Conservation (phyloP, 306 rosid species). For the Trifolium dubium region DNA sequence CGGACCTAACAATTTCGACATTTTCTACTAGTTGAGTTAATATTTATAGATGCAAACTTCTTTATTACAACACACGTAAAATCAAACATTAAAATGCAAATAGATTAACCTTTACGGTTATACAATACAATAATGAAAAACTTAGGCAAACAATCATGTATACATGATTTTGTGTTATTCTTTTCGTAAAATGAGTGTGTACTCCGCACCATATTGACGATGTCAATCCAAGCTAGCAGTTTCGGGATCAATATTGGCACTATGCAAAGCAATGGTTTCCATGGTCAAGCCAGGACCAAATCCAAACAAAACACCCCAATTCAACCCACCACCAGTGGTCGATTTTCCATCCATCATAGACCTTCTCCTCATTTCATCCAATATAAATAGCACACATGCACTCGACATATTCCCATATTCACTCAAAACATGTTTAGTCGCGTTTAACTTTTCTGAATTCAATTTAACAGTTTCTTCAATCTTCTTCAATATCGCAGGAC, state of each 20-base stretch:
- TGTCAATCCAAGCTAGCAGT: not conserved
- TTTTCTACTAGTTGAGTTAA: too few relatives aligned
- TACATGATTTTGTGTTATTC: not conserved
- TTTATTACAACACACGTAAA: too few relatives aligned
- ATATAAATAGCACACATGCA: slow-evolving; percentile 34
- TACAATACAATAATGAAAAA: too few relatives aligned
- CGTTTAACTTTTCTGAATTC: slow-evolving; percentile 46
- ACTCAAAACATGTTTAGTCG: slow-evolving; percentile 28
- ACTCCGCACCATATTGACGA: not conserved
- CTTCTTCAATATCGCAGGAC: slow-evolving; percentile 37
- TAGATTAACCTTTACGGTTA: too few relatives aligned
- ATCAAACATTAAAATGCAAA: too few relatives aligned
- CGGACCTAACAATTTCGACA: too few relatives aligned
- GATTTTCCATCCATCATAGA: slow-evolving; percentile 38
- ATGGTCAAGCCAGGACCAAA: slow-evolving; percentile 40
- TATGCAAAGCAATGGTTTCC: slow-evolving; percentile 44
- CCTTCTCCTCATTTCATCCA: slow-evolving; percentile 51
- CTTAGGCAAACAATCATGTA: too few relatives aligned
- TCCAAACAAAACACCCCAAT: slow-evolving; percentile 40
- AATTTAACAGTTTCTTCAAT: slow-evolving; percentile 37
- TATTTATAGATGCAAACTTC: too few relatives aligned
- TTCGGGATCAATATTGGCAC: not conserved
- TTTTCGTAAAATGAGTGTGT: too few relatives aligned
- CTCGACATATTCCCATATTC: slow-evolving; percentile 37
- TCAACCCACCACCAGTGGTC: slow-evolving; percentile 47